Evolutionary conservation across 441 rosid species (phyloP).

Genomic region (Erysimum cheiri): DNA sequence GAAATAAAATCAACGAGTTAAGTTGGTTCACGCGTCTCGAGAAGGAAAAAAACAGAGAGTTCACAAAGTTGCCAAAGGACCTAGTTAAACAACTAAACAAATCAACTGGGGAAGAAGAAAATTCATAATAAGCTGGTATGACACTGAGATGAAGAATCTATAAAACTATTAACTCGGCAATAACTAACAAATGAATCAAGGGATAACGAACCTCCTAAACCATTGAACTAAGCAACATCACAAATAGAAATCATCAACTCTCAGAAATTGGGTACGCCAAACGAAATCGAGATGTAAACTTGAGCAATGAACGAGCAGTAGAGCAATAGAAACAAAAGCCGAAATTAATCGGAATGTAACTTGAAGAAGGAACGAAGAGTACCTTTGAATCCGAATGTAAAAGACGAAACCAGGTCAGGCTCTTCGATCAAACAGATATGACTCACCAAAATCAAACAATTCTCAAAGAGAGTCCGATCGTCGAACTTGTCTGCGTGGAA

Average conservation of each 20-base stretch:
- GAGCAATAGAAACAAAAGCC: constrained; percentile 8
- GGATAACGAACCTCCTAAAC: constrained; percentile 8
- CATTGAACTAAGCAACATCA: constrained; percentile 1
- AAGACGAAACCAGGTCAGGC: constrained; percentile 9
- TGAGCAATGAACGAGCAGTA: not conserved
- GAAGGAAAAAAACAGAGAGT: not conserved
- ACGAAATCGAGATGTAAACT: not conserved
- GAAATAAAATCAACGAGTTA: not conserved
- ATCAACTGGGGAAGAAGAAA: not conserved
- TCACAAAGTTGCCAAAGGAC: not conserved
- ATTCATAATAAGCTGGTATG: not conserved
- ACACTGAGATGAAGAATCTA: not conserved
- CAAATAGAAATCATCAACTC: not conserved
- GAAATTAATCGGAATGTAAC: constrained; percentile 8
- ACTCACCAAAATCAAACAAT: not conserved
- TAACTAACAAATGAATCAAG: constrained; percentile 4
- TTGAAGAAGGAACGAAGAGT: not conserved
- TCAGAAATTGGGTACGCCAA: not conserved
- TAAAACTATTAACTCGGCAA: not conserved
- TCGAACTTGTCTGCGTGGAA: constrained; percentile 10
- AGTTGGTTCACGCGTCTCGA: not conserved
- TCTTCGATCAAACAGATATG: constrained; percentile 9
- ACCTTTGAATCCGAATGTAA: not conserved
- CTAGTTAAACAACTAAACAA: not conserved
- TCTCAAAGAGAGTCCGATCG: constrained; percentile 7